A percentile compares a stretch with the other conserved stretches of the same genome.
These are phyloP conservation scores for Penicillium palitans DNA, from an alignment of 2,329 filamentous ascomycete genomes.

Conservation along the genomic window DNA sequence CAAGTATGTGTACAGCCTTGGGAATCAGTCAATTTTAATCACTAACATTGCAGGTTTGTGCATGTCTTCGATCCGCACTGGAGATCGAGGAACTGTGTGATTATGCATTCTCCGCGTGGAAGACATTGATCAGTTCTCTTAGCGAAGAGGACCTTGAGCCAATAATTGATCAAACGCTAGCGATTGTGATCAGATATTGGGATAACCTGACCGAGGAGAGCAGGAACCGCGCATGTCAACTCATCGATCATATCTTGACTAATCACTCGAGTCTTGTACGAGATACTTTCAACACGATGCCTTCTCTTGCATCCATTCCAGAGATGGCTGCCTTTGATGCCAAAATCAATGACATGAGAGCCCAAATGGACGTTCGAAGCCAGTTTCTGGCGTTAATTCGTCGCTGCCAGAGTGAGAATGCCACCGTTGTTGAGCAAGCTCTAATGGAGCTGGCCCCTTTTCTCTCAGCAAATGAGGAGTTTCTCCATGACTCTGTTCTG, in stretches of 20 bases:
- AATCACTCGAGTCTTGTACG: constrained; percentile 62
- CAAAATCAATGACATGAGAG: constrained; percentile 65
- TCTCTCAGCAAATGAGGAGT: constrained; percentile 70
- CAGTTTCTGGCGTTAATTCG: constrained; percentile 70
- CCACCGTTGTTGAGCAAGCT: constrained; percentile 79
- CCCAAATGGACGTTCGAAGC: constrained; percentile 64
- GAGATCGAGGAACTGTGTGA: constrained; percentile 72
- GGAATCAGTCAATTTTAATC: not conserved
- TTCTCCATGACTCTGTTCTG: constrained; percentile 74
- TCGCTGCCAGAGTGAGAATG: constrained; percentile 78
- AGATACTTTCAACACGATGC: constrained; percentile 71
- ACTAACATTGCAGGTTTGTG: constrained; percentile 52
- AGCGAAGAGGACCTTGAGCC: constrained; percentile 75
- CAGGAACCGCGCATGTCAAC: constrained; percentile 58
- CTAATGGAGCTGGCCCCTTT: constrained; percentile 74
- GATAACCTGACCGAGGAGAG: constrained; percentile 61
- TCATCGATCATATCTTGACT: constrained; percentile 67
- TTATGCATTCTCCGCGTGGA: constrained; percentile 81
- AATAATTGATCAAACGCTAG: constrained; percentile 85
- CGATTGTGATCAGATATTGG: constrained; percentile 84
- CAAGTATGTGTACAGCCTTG: constrained; percentile 49
- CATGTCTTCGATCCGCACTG: constrained; percentile 85
- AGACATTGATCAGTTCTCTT: constrained; percentile 71
- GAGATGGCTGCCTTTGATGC: constrained; percentile 67
- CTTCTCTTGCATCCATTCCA: constrained; percentile 71